Evolutionary conservation across 2,329 filamentous ascomycete species (phyloP).

Genomic region (Diplodia intermedia): DNA sequence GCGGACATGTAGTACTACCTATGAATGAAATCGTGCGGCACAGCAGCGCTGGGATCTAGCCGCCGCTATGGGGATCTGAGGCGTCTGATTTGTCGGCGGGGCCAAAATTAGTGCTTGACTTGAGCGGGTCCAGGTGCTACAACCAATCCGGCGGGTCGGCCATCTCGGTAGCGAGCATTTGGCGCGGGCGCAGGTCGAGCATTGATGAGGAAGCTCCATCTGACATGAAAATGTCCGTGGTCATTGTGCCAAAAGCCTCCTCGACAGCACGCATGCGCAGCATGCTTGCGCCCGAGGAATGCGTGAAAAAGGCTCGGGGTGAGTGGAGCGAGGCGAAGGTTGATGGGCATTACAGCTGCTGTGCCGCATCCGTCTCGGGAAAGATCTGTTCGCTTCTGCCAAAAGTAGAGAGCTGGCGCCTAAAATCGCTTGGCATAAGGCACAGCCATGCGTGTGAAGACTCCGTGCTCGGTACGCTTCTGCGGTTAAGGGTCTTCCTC

Average conservation of each 20-base stretch:
- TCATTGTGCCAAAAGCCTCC: background rate
- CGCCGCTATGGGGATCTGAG: background rate
- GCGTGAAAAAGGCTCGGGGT: too few relatives aligned
- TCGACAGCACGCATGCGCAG: background rate
- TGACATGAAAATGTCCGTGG: background rate
- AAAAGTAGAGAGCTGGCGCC: background rate
- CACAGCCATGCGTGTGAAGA: background rate
- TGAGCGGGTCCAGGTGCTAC: background rate
- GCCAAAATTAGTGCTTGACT: background rate
- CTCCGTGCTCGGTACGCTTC: too few relatives aligned
- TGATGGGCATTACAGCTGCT: background rate
- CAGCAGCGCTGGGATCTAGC: slow-evolving; percentile 3
- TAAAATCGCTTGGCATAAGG: slow-evolving; percentile 1
- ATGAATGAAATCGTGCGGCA: slow-evolving; percentile 12
- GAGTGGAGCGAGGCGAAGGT: background rate
- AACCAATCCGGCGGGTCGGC: background rate
- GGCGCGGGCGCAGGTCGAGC: background rate
- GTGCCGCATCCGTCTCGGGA: background rate
- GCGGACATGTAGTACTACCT: background rate
- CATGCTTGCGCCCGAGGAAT: background rate
- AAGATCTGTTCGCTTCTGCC: background rate
- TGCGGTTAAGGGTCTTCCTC: too few relatives aligned
- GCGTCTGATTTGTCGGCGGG: background rate
- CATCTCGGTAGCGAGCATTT: background rate
- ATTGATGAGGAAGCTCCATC: background rate